Evolutionary conservation across 2,329 filamentous ascomycete species (phyloP), one percentile per base, ranked within the genome.

Genomic region (Calonectria fujianensis): DNA sequence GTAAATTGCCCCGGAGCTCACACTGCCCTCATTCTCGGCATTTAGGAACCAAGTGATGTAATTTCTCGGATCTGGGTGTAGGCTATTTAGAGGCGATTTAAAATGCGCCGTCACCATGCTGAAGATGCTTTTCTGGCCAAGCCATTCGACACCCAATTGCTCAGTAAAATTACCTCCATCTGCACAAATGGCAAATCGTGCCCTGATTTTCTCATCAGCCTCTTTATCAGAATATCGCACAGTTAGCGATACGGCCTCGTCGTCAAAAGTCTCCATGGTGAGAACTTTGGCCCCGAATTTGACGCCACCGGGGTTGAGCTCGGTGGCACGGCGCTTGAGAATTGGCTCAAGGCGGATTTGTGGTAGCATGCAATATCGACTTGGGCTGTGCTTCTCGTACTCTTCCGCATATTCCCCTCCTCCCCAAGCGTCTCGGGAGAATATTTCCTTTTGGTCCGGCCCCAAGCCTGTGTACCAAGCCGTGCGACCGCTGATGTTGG

Each of bases 81-180:
- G 32, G 5, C 27, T 35, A 8, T 27, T 32, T 32, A 70, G n/a
- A 11, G 57, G 68, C 32, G 68, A 48, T 35, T 45, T 35, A 18
- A 70, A 70, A 50, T 70, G 57, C 24, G 68, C 68, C 31, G 68
- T 64, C 18, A 64, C 68, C 68, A 70, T 70, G n/a, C 41, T 35
- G 27, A 70, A 70, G 45, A 64, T 70, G 18, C 52, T 29, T 27
- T 52, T 64, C 20, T 70, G 68, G 45, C 68, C 68, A 5, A 35
- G 35, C 68, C 68, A 70, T 24, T 70, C 57, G 31, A 70, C 45
- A 4, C 68, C 68, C 16, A 70, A 57, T 2, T 37, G 39, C 3
- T 35, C 32, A 0, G 45, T 64, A 20, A 70, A 64, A 20, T 27
- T 52, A 18, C 68, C 68, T 64, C 68, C 68, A 37, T 70, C 68